Percentiles rank a stretch among this genome's conserved stretches.
Conservation (phyloP, 192 early-diverging fungal genomes). For the Podila verticillata region DNA sequence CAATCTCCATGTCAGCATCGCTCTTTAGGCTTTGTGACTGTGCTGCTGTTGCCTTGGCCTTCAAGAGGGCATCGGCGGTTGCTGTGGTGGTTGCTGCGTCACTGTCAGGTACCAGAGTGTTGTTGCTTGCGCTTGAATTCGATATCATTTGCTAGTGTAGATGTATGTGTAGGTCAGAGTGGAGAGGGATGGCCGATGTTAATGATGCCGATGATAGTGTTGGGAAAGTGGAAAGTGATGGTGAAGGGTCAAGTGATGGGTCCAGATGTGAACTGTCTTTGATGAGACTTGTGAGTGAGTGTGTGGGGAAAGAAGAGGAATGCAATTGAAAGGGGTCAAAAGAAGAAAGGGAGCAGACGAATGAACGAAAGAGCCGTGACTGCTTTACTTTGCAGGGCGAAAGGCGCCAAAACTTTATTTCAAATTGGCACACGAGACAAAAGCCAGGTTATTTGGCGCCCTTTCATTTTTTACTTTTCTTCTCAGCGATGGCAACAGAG, state of each 20-base stretch:
- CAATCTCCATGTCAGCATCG: neutral
- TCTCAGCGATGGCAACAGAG: constrained; percentile 1
- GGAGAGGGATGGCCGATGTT: neutral
- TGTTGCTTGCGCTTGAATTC: constrained; percentile 1
- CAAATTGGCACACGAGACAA: neutral
- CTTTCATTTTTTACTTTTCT: neutral
- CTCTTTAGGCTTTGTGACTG: neutral
- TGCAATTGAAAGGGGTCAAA: neutral
- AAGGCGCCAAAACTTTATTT: neutral
- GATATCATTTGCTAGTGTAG: no score
- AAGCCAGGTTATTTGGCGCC: neutral
- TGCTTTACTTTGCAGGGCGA: no score
- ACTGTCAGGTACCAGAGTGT: constrained; percentile 9
- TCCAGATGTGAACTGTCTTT: neutral
- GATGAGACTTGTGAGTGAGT: neutral
- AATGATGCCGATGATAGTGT: neutral
- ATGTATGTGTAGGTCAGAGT: neutral
- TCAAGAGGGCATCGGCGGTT: neutral
- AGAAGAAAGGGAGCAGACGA: neutral
- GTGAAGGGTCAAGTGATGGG: neutral
- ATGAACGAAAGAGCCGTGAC: no score
- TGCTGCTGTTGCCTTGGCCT: neutral
- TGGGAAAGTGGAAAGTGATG: neutral
- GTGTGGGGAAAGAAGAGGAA: neutral
- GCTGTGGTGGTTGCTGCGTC: neutral